A percentile compares a stretch with the other conserved stretches of the same genome.
Evolutionary conservation across 2,329 filamentous ascomycete genomes (phyloP).

Genomic region (Pyrenochaeta sp.): DNA sequence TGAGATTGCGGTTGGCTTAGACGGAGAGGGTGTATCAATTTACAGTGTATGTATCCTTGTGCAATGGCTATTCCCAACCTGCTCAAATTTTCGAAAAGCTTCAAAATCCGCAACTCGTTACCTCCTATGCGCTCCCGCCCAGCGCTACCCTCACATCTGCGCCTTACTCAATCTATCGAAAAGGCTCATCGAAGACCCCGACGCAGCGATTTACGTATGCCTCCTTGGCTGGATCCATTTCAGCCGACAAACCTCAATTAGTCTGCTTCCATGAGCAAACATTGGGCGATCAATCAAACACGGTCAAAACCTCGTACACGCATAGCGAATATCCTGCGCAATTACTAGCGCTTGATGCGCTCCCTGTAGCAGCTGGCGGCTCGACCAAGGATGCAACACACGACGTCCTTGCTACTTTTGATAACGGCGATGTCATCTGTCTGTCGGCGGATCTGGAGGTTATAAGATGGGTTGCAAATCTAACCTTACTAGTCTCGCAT

Average conservation of each 20-base stretch:
- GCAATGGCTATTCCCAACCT: slow-evolving; percentile 4
- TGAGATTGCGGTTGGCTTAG: slow-evolving; percentile 66
- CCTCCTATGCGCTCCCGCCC: slow-evolving; percentile 69
- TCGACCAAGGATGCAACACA: slow-evolving; percentile 33
- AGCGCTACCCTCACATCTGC: slow-evolving; percentile 65
- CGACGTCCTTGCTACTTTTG: slow-evolving; percentile 65
- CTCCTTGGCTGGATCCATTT: slow-evolving; percentile 57
- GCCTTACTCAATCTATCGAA: slow-evolving; percentile 66
- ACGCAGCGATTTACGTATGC: slow-evolving; percentile 66
- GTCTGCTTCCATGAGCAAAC: slow-evolving; percentile 63
- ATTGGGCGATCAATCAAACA: slow-evolving; percentile 44
- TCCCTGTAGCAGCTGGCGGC: slow-evolving; percentile 35
- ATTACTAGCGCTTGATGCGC: slow-evolving; percentile 41
- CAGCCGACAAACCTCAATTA: slow-evolving; percentile 59
- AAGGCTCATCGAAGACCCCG: slow-evolving; percentile 52
- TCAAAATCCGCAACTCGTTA: slow-evolving; percentile 67
- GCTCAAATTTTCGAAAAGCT: slow-evolving; percentile 54
- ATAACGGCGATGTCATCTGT: slow-evolving; percentile 68
- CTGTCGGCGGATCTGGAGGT: slow-evolving; percentile 63
- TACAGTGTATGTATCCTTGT: slow-evolving; percentile 62
- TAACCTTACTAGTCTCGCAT: slow-evolving; percentile 27
- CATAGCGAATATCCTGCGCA: slow-evolving; percentile 30
- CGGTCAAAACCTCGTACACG: slow-evolving; percentile 43
- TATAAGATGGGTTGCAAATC: slow-evolving; percentile 42
- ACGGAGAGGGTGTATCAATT: slow-evolving; percentile 69